Percentiles rank a stretch among this genome's conserved stretches.
phyloP scores from a whole-genome alignment of 1,139 yeast species.

The Blastobotrys capitulatus region DNA sequence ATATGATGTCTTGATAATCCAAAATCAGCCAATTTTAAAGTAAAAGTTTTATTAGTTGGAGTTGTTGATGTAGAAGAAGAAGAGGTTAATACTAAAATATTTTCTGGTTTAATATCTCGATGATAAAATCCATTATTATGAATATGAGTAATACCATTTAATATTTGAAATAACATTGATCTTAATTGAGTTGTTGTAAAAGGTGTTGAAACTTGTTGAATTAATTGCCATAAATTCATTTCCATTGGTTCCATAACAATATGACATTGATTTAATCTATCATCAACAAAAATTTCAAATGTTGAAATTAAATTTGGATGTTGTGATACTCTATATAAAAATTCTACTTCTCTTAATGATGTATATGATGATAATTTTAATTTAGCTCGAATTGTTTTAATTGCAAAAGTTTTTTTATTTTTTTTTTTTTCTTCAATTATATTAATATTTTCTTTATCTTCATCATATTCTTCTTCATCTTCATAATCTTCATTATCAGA shows the following conservation, averaged over 20 bases:
- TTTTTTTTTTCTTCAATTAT: too few relatives aligned
- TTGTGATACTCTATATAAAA: constrained; percentile 63
- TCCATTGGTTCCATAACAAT: constrained; percentile 89
- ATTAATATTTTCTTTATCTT: constrained; percentile 12
- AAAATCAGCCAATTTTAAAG: constrained; percentile 81
- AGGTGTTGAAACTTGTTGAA: constrained; percentile 14
- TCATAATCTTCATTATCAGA: not conserved
- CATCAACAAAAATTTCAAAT: constrained; percentile 74
- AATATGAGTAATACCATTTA: constrained; percentile 75
- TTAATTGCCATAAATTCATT: constrained; percentile 62
- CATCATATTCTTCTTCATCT: too few relatives aligned
- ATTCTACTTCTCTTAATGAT: constrained; percentile 66
- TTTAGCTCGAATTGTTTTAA: constrained; percentile 68
- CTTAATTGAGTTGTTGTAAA: constrained; percentile 51
- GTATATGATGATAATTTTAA: constrained; percentile 44
- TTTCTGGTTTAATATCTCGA: constrained; percentile 91
- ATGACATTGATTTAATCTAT: constrained; percentile 51
- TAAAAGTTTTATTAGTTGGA: not conserved
- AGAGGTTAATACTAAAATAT: constrained; percentile 50
- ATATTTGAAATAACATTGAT: constrained; percentile 60
- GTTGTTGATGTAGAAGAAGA: too few relatives aligned
- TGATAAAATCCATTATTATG: constrained; percentile 73
- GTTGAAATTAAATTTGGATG: constrained; percentile 70
- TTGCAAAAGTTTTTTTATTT: constrained; percentile 49
- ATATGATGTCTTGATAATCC: constrained; percentile 72